Percentiles rank a stretch among this genome's conserved stretches.
Conservation (phyloP, 441 rosid species). For the Viola pubescens region DNA sequence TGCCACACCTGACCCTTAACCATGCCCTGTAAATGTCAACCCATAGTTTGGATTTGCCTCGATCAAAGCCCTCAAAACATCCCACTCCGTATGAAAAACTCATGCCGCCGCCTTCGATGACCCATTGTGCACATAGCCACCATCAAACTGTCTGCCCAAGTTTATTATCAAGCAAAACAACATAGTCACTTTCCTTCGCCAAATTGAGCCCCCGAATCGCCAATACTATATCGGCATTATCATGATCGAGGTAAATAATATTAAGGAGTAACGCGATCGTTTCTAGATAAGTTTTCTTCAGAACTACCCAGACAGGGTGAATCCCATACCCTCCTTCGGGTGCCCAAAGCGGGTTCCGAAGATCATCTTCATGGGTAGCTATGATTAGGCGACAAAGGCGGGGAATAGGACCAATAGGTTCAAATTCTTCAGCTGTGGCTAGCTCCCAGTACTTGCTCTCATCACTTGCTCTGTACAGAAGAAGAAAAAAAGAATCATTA, state of each 20-base stretch:
- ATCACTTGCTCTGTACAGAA: slow-evolving; percentile 66
- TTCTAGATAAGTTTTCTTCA: slow-evolving; percentile 50
- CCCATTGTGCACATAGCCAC: slow-evolving; percentile 88
- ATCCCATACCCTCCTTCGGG: slow-evolving; percentile 78
- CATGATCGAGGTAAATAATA: slow-evolving; percentile 69
- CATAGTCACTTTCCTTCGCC: slow-evolving; percentile 74
- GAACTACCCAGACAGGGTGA: slow-evolving; percentile 52
- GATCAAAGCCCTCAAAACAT: slow-evolving; percentile 44
- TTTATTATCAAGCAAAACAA: slow-evolving; percentile 71
- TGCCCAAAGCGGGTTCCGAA: slow-evolving; percentile 63
- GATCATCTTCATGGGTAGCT: slow-evolving; percentile 65
- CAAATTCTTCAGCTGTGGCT: slow-evolving; percentile 64
- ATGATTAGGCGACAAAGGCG: slow-evolving; percentile 62
- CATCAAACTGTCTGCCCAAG: slow-evolving; percentile 75
- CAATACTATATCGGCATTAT: slow-evolving; percentile 46
- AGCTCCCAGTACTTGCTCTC: slow-evolving; percentile 82
- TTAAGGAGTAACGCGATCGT: slow-evolving; percentile 66
- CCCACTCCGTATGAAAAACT: slow-evolving; percentile 61
- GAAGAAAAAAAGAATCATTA: background rate
- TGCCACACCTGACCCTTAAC: slow-evolving; percentile 72
- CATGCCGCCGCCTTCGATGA: slow-evolving; percentile 67
- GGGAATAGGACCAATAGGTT: slow-evolving; percentile 63
- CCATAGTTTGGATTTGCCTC: slow-evolving; percentile 51
- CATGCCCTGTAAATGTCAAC: slow-evolving; percentile 78
- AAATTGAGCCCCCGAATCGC: slow-evolving; percentile 69